A percentile compares a stretch with the other conserved stretches of the same genome.
Evolutionary conservation across 2,329 filamentous ascomycete species (phyloP).

Genomic region (Penicillium verrucosum): DNA sequence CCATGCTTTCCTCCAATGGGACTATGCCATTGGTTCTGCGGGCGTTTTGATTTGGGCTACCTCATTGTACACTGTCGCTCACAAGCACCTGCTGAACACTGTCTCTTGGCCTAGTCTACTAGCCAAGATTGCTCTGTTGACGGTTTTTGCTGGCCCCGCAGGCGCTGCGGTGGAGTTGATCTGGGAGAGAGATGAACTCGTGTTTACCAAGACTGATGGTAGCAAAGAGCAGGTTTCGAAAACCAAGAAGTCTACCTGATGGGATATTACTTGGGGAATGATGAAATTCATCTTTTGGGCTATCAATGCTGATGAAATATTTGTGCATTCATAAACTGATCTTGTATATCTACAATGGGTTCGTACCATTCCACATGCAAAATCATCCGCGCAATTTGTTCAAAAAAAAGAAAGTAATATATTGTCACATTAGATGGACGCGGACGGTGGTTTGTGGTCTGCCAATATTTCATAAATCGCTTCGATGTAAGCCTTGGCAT

Average conservation of each 20-base stretch:
- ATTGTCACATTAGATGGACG: not conserved
- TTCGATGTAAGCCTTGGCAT: conserved; percentile 29
- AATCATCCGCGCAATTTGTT: not conserved
- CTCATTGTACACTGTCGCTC: conserved; percentile 34
- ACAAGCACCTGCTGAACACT: conserved; percentile 26
- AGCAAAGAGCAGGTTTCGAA: conserved; percentile 31
- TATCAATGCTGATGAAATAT: not conserved
- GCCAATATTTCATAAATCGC: conserved; percentile 32
- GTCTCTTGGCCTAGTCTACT: conserved; percentile 28
- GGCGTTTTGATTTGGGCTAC: conserved; percentile 48
- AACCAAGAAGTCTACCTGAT: conserved; percentile 27
- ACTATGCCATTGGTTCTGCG: conserved; percentile 44
- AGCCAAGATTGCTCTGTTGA: conserved; percentile 36
- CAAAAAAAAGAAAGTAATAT: not conserved
- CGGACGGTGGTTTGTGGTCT: not conserved
- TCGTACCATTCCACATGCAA: not conserved
- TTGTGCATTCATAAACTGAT: too few species aligned
- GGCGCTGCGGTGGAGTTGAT: conserved; percentile 46
- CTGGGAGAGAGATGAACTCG: conserved; percentile 51
- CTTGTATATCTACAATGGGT: too few species aligned
- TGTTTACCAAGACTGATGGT: conserved; percentile 36
- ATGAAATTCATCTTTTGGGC: not conserved
- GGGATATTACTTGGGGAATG: too few species aligned
- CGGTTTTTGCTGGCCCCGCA: conserved; percentile 43
- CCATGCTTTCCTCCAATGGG: conserved; percentile 50